Percentiles rank a stretch among this genome's conserved stretches.
These are phyloP conservation scores for Fusarium succisae DNA, from an alignment of 2,329 filamentous ascomycete genomes.

Conservation along the genomic window DNA sequence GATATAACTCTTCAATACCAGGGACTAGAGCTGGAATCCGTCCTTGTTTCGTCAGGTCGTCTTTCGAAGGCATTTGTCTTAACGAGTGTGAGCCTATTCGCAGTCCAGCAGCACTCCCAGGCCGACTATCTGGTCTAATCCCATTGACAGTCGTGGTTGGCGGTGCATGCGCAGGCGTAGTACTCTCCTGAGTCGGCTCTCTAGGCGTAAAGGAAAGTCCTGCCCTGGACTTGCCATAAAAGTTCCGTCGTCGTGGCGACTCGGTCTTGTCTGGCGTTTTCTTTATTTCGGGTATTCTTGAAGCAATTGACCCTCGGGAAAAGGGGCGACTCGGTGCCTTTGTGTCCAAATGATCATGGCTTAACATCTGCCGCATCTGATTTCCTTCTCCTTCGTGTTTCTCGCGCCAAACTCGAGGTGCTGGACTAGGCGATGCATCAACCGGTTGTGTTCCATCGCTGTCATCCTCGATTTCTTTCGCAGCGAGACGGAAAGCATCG, in stretches of 20 bases:
- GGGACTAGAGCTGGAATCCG: constrained; percentile 51
- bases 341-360: constrained; percentile 46
- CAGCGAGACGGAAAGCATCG: constrained; percentile 53
- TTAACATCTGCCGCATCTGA: constrained; percentile 42
- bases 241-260: constrained; percentile 31
- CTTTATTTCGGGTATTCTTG: constrained; percentile 29
- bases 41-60: constrained; percentile 41
- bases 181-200: constrained; percentile 19
- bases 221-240: constrained; percentile 40
- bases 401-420: constrained; percentile 56
- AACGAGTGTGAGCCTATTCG: constrained; percentile 21
- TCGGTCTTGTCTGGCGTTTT: constrained; percentile 30
- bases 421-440: constrained; percentile 62
- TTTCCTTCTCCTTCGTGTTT: constrained; percentile 46
- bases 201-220: constrained; percentile 36
- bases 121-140: constrained; percentile 2
- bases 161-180: neutral
- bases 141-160: constrained; percentile 10
- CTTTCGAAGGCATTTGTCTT: constrained; percentile 35
- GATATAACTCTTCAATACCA: constrained; percentile 51
- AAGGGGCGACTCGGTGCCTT: constrained; percentile 39
- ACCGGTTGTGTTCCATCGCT: constrained; percentile 40
- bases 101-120: constrained; percentile 9
- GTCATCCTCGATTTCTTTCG: constrained; percentile 43
- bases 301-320: constrained; percentile 39